phyloP scores from a whole-genome alignment of 441 rosid genomes.

The Pelargonium myrrhifolium region DNA sequence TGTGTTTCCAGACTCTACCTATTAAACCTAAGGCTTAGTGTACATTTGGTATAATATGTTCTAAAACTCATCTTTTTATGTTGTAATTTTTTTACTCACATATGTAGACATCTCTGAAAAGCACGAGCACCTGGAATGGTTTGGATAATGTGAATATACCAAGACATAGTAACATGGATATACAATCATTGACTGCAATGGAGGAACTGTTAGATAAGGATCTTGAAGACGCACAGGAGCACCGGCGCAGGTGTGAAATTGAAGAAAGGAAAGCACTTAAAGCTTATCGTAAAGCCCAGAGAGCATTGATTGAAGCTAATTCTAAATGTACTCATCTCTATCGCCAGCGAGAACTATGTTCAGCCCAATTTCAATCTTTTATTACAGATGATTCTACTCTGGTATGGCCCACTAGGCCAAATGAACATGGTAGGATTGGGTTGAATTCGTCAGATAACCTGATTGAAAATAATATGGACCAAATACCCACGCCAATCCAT shows the following conservation, averaged over 20 bases:
- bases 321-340: constrained; percentile 67
- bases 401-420: constrained; percentile 43
- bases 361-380: constrained; percentile 60
- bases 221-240: constrained; percentile 79
- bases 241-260: constrained; percentile 62
- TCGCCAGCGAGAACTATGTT: constrained; percentile 65
- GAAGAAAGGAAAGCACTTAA: constrained; percentile 92
- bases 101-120: constrained; percentile 39
- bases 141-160: constrained; percentile 34
- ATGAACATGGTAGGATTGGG: constrained; percentile 35
- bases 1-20: constrained; percentile 24
- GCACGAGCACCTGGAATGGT: constrained; percentile 35
- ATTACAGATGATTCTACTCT: constrained; percentile 51
- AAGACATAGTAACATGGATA: constrained; percentile 32
- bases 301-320: constrained; percentile 84
- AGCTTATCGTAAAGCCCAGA: constrained; percentile 79
- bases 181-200: constrained; percentile 48
- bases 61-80: constrained; percentile 3
- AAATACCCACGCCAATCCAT: constrained; percentile 37
- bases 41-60: constrained; percentile 15
- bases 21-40: constrained; percentile 16
- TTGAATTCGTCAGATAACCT: constrained; percentile 29
- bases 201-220: constrained; percentile 88
- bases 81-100: constrained; percentile 13
- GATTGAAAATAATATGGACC: constrained; percentile 34